Conservation (phyloP, 2,329 filamentous ascomycete species). For the Calonectria hawksworthii region DNA sequence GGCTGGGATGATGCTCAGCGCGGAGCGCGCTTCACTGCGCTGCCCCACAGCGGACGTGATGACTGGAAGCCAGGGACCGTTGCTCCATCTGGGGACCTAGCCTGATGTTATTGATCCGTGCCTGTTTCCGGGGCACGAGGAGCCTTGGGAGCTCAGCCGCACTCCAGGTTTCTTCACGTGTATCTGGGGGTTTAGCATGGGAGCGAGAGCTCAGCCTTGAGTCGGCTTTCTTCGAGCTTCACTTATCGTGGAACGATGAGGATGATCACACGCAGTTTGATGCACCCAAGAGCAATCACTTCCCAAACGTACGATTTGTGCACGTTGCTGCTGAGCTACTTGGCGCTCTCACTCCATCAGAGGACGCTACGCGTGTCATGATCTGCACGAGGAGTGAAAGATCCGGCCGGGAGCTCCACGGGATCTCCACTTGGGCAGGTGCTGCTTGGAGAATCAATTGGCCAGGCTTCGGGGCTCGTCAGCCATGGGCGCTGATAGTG, state of each 20-base stretch:
- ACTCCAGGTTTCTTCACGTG: not conserved
- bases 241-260: not conserved
- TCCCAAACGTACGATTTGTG: not conserved
- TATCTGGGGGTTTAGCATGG: not conserved
- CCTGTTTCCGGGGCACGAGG: not conserved
- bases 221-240: not conserved
- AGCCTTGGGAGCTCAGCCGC: not conserved
- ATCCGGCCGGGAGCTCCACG: constrained; percentile 3
- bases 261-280: not conserved
- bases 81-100: not conserved
- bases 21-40: not conserved
- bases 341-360: not conserved
- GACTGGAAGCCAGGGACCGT: not conserved
- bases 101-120: not conserved
- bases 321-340: not conserved
- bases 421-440: not conserved
- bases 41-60: not conserved
- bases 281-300: not conserved
- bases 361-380: constrained; percentile 9
- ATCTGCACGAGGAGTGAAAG: constrained; percentile 9
- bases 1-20: not conserved
- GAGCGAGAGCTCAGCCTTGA: not conserved
- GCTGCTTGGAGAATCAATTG: not conserved
- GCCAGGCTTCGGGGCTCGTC: not conserved
- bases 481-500: not conserved